Percentiles rank a stretch among this genome's conserved stretches.
These are phyloP conservation scores for Neoscytalidium dimidiatum DNA, from an alignment of 2,329 filamentous ascomycete genomes.

Conservation along the genomic window DNA sequence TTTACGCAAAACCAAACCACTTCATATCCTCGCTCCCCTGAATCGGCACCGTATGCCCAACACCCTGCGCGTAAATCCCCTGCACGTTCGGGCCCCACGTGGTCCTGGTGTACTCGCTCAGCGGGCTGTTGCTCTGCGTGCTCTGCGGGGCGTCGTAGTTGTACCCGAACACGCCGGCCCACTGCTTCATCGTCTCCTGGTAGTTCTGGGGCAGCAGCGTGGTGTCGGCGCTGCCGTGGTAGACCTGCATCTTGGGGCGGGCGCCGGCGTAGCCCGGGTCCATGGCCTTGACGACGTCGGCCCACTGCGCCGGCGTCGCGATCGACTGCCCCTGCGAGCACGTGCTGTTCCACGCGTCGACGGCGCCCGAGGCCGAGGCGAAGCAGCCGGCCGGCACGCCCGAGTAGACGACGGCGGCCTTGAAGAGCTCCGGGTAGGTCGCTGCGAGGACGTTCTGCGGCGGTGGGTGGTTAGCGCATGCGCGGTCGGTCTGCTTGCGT, in stretches of 20 bases:
- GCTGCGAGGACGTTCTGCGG: constrained; percentile 50
- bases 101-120: constrained; percentile 25
- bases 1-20: constrained; percentile 26
- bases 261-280: constrained; percentile 53
- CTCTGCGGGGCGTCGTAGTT: constrained; percentile 33
- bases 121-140: constrained; percentile 24
- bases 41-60: constrained; percentile 25
- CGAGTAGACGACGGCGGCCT: constrained; percentile 52
- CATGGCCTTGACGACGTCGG: constrained; percentile 49
- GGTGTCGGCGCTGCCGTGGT: constrained; percentile 56
- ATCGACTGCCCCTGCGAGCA: constrained; percentile 54
- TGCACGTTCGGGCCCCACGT: constrained; percentile 25
- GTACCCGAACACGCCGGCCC: constrained; percentile 36
- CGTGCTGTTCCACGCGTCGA: constrained; percentile 53
- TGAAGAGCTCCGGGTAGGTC: constrained; percentile 56
- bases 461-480: background rate
- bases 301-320: constrained; percentile 52
- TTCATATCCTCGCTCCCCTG: constrained; percentile 22
- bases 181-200: constrained; percentile 50
- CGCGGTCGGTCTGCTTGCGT: background rate
- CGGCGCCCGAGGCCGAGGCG: constrained; percentile 43
- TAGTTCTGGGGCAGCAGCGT: constrained; percentile 58
- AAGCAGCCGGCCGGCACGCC: constrained; percentile 60
- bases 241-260: constrained; percentile 58
- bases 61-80: constrained; percentile 24